phyloP scores from a whole-genome alignment of 2,329 filamentous ascomycete species.

The Myriosclerotinia duriaeana region DNA sequence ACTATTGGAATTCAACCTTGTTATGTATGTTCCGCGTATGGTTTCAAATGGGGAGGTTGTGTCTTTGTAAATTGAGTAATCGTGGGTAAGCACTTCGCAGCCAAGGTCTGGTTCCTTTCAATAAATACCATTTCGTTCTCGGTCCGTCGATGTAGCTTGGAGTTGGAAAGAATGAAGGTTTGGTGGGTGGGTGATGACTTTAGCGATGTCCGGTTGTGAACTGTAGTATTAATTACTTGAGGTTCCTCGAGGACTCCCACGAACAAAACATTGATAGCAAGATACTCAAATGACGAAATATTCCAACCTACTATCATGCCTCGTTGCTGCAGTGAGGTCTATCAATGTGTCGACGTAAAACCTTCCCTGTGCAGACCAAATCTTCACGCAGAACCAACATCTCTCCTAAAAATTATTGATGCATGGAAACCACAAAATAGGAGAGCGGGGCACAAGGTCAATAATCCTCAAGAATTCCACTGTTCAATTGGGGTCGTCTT shows the following conservation, averaged over 20 bases:
- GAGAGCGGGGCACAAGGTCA: background rate
- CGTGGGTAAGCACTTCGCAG: background rate
- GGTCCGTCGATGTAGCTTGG: no score
- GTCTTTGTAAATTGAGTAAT: background rate
- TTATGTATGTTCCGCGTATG: background rate
- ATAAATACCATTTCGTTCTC: background rate
- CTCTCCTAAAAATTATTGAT: background rate
- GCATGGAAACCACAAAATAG: background rate
- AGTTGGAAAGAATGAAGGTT: background rate
- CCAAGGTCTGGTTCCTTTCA: no score
- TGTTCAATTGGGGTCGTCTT: background rate
- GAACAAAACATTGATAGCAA: background rate
- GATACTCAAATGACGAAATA: background rate
- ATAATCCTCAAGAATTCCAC: background rate
- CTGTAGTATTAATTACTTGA: background rate
- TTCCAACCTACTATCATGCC: background rate
- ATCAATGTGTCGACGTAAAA: background rate
- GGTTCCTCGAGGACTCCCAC: background rate
- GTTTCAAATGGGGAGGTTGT: background rate
- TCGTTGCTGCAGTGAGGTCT: background rate
- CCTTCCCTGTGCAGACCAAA: background rate
- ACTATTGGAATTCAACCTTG: conserved; percentile 12
- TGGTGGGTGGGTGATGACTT: background rate
- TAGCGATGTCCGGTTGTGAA: background rate
- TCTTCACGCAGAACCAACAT: background rate